phyloP scores from a whole-genome alignment of 257 asterid species.

The Solanum appendiculatum region DNA sequence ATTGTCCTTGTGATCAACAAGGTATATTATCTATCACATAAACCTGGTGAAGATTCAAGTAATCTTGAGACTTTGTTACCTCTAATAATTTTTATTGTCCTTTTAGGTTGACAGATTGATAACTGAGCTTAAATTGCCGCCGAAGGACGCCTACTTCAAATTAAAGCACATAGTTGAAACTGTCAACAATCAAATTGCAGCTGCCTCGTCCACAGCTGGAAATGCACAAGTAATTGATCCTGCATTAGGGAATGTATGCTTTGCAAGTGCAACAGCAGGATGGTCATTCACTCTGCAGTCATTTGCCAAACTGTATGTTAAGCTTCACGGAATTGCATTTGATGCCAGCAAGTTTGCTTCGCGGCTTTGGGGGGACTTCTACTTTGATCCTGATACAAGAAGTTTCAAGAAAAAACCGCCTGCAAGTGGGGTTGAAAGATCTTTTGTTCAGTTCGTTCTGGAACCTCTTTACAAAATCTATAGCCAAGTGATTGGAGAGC shows the following conservation, averaged over 20 bases:
- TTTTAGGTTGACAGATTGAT: conserved; percentile 81
- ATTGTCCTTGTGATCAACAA: conserved; percentile 83
- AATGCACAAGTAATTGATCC: conserved; percentile 81
- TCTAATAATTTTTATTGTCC: background rate
- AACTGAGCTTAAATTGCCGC: conserved; percentile 91
- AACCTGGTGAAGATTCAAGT: background rate
- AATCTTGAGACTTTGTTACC: background rate
- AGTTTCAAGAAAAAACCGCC: conserved; percentile 81
- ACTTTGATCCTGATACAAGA: conserved; percentile 71
- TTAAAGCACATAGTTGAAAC: conserved; percentile 80
- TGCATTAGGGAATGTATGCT: conserved; percentile 77
- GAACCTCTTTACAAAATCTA: conserved; percentile 92
- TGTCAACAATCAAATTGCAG: conserved; percentile 73
- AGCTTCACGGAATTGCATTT: conserved; percentile 88
- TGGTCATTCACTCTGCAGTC: conserved; percentile 95
- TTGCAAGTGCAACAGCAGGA: conserved; percentile 98
- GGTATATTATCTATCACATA: conserved; percentile 28
- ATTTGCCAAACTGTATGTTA: conserved; percentile 86
- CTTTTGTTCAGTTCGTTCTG: conserved; percentile 91
- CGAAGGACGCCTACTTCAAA: conserved; percentile 96
- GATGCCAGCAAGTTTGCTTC: conserved; percentile 86
- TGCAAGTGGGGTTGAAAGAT: conserved; percentile 67
- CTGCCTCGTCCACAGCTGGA: conserved; percentile 89
- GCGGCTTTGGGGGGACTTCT: conserved; percentile 96
- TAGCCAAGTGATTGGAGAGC: conserved; percentile 97